Conservation (phyloP, 441 rosid genomes). For the Euphorbia celastroides region DNA sequence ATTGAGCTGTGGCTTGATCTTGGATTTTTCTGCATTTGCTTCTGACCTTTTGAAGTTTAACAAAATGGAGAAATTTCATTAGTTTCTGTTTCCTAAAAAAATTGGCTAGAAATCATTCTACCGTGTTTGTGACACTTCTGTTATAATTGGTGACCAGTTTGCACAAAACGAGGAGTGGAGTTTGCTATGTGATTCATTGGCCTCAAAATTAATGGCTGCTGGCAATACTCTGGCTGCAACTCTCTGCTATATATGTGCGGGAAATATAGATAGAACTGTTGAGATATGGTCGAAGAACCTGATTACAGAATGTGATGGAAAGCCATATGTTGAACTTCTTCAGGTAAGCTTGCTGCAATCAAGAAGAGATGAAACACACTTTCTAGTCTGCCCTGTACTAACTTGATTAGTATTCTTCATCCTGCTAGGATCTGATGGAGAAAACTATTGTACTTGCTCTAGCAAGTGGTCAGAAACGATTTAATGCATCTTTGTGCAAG, state of each 20-base stretch:
- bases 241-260: constrained; percentile 92
- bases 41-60: neutral
- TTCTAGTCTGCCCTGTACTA: constrained; percentile 1
- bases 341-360: constrained; percentile 51
- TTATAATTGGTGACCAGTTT: constrained; percentile 50
- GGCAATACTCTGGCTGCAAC: constrained; percentile 87
- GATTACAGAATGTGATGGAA: constrained; percentile 54
- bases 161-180: constrained; percentile 94
- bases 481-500: constrained; percentile 91
- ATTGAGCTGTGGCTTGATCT: neutral
- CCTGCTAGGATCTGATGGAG: constrained; percentile 93
- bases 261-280: constrained; percentile 94
- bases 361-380: constrained; percentile 8
- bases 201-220: constrained; percentile 70
- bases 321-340: constrained; percentile 81
- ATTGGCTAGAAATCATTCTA: neutral
- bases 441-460: constrained; percentile 96
- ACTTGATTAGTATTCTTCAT: constrained; percentile 16
- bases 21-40: neutral
- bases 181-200: constrained; percentile 74
- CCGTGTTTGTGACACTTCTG: constrained; percentile 11
- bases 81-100: neutral
- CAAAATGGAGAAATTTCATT: neutral
- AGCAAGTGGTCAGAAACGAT: constrained; percentile 92
- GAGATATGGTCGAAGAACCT: constrained; percentile 97